Evolutionary conservation across 768 basidiomycete genomes (phyloP), one percentile per base, ranked within the genome.

Genomic region (Phylloporus sp.): DNA sequence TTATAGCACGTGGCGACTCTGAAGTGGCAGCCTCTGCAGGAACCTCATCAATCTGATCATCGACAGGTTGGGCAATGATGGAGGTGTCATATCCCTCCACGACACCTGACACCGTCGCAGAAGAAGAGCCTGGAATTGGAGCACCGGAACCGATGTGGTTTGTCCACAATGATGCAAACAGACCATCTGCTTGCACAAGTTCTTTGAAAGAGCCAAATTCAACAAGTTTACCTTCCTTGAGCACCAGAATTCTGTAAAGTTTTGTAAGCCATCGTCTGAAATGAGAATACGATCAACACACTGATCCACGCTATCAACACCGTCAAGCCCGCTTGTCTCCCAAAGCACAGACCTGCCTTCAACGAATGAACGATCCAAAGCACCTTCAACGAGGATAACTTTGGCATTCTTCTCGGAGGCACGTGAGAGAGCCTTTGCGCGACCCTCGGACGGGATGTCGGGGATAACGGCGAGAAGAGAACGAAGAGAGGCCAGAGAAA

Each of bases 391-490:
- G 3, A 67, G 66, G 10, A 68, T 28, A 20, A 68, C 34, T 26
- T 63, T 63, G 22, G 63, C 55, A 49, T 52, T 58, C 41, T 66
- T 68, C 20, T n/a, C 45, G 22, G 59, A 46, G 20, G 59, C 66
- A 47, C 54, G 66, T 1, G 66, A 61, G 20, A 67, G 5, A 29
- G 63, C 66, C 38, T 52, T 56, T 6, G 50, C 23, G n/a, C 66
- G 66, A 10, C 36, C 47, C 31, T 61, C 65, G 7, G 57, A 20
- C 31, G 22, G 77, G 59, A 92, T 91, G 64, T 97, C 91, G 1
- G 95, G 94, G 2, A 98, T 90, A 23, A 93, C 89, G 16, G 93
- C 92, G 53, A 97, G 91, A 0, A 88, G 80, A 55, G 81, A 79
- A 29, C 94, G 79, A 20, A 97, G 70, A 49, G 85, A 88, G 28